Base-by-base conservation (phyloP, 2,329 filamentous ascomycete species). In the Sporothrix brasiliensis region DNA sequence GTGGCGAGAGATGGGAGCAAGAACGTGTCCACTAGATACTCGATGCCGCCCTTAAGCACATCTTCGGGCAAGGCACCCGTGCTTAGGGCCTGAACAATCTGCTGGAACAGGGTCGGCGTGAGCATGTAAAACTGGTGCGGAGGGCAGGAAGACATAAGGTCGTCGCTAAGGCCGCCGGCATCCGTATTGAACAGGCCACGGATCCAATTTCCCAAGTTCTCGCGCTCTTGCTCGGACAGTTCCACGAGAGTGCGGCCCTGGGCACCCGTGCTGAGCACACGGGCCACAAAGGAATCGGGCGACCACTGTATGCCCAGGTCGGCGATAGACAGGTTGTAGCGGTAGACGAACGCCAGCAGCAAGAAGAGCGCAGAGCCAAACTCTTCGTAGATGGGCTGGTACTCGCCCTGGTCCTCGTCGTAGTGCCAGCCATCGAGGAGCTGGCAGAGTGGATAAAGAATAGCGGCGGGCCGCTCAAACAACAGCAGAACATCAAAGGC, bases 301-400 rank as follows among this genome's bases (percentile, higher is more conserved):
- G 83, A 81, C 71, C 70, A 73, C 24, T 83, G 80, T 27, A 86
- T 82, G 2, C 91, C 91, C 41, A 94, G 81, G 49, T 94, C 91
- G 4, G 85, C 80, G 6, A 84, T 81, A 0, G 84, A 85, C 11
- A 95, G 82, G 67, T 88, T 86, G 75, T 94, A 94, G 16, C 92
- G 89, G 76, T 92, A 87, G n/a, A 90, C 86, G 73, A 93, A 90
- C 0, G 91, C 90, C 67, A 94, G 79, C 0, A 93, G 84, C 2
- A 95, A 82, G 1, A 95, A 84, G 9, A 95, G 80, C 19, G 94
- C 89, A 0, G 91, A 88, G 0, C 92, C 91, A 74, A 94, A 95
- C 75, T 96, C 92, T 76, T 95, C 92, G 75, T 95, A 95, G 0
- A 93, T 88, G 0, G 92, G 92, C 77, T 94, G 92, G 75, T 93